These are phyloP conservation scores for Triangularia verruculosa DNA, from an alignment of 2,329 filamentous ascomycete species.

Conservation along the genomic window DNA sequence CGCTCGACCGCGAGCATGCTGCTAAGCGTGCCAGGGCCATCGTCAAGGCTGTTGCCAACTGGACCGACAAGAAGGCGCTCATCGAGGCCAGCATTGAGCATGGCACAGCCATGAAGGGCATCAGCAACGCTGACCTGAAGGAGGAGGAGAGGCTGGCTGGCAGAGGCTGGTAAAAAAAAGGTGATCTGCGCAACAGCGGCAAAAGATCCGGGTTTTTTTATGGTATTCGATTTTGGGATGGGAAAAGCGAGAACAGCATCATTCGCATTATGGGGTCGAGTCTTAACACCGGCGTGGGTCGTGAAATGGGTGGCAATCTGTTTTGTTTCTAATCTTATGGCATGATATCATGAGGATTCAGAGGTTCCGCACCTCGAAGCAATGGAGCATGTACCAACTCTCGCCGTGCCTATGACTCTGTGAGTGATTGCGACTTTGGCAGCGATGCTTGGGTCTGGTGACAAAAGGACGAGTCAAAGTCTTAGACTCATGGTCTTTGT, in stretches of 20 bases:
- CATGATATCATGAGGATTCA: background rate
- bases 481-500: too few relatives aligned
- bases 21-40: slow-evolving; percentile 90
- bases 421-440: too few relatives aligned
- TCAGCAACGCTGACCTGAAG: slow-evolving; percentile 77
- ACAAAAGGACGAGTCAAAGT: too few relatives aligned
- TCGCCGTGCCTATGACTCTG: too few relatives aligned
- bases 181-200: background rate
- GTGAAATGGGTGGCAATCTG: background rate
- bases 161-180: slow-evolving; percentile 68
- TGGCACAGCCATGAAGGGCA: slow-evolving; percentile 97
- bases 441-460: too few relatives aligned
- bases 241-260: background rate
- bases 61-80: slow-evolving; percentile 76
- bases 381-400: background rate
- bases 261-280: too few relatives aligned
- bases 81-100: slow-evolving; percentile 84
- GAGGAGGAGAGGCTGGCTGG: slow-evolving; percentile 79
- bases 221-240: background rate
- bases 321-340: background rate
- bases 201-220: background rate
- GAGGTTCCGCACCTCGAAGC: background rate
- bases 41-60: slow-evolving; percentile 91
- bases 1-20: slow-evolving; percentile 66
- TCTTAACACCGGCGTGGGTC: background rate